phyloP scores from a whole-genome alignment of 805 yeast genomes.

The Cephaloascus albidus region DNA sequence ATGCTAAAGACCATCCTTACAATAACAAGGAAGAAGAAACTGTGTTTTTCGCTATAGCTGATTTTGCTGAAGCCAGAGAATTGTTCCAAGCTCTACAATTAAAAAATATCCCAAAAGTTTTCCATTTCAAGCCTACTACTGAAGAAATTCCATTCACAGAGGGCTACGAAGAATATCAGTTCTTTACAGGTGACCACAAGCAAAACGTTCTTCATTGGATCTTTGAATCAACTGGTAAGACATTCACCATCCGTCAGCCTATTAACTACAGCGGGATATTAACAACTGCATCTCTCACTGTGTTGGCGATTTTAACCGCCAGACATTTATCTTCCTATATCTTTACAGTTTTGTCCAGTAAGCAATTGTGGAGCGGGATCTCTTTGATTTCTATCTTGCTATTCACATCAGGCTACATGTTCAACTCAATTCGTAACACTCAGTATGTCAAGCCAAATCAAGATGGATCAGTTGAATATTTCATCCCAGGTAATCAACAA shows the following conservation, averaged over 20 bases:
- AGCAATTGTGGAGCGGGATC: slow-evolving; percentile 63
- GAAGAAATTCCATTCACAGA: slow-evolving; percentile 16
- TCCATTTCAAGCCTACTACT: slow-evolving; percentile 45
- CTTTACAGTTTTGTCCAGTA: slow-evolving; percentile 32
- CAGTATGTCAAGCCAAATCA: slow-evolving; percentile 40
- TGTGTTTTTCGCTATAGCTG: slow-evolving; percentile 67
- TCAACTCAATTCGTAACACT: slow-evolving; percentile 70
- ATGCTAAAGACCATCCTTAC: slow-evolving; percentile 42
- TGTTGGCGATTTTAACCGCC: slow-evolving; percentile 16
- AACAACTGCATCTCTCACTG: slow-evolving; percentile 22
- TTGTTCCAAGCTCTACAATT: slow-evolving; percentile 46
- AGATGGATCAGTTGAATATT: slow-evolving; percentile 26
- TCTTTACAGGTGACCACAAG: slow-evolving; percentile 30
- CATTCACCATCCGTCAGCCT: slow-evolving; percentile 27
- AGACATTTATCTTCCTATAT: slow-evolving; percentile 22
- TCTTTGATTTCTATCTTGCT: slow-evolving; percentile 57
- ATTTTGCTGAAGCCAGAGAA: slow-evolving; percentile 48
- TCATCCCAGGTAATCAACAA: slow-evolving; percentile 52
- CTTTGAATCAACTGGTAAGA: slow-evolving; percentile 18
- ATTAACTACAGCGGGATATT: slow-evolving; percentile 29
- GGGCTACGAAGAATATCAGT: slow-evolving; percentile 30
- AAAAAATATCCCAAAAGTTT: slow-evolving; percentile 73
- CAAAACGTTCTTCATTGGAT: slow-evolving; percentile 21
- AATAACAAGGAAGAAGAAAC: slow-evolving; percentile 28
- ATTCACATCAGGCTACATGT: slow-evolving; percentile 89